phyloP scores from a whole-genome alignment of 257 asterid species.

The Buddleja alternifolia region DNA sequence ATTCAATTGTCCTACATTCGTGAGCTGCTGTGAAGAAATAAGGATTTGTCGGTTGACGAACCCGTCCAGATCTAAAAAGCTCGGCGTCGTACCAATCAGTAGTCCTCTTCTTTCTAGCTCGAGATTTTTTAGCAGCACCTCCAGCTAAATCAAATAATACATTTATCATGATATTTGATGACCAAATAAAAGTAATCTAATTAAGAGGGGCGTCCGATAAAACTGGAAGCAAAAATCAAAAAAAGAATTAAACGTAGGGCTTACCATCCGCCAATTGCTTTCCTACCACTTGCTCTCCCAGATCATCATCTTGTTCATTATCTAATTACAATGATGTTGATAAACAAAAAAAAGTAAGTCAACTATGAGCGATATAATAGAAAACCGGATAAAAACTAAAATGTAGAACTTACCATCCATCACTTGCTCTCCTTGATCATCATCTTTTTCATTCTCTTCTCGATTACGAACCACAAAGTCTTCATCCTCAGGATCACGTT shows the following conservation, averaged over 20 bases:
- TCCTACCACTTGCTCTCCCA: not conserved
- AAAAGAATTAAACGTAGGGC: too few species aligned
- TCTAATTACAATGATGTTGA: too few species aligned
- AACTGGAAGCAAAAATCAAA: too few species aligned
- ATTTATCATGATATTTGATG: not conserved
- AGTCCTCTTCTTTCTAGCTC: not conserved
- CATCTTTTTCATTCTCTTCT: not conserved
- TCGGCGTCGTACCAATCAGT: conserved; percentile 25
- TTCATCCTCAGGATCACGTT: not conserved
- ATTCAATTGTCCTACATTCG: not conserved
- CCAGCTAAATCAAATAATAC: not conserved
- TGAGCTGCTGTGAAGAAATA: conserved; percentile 10
- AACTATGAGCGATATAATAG: not conserved
- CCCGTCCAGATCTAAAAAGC: conserved; percentile 29
- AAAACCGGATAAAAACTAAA: not conserved
- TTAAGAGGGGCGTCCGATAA: too few species aligned
- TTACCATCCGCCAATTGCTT: too few species aligned
- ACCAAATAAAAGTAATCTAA: not conserved
- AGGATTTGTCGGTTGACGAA: conserved; percentile 27
- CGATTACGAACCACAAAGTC: not conserved
- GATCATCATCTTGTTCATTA: not conserved
- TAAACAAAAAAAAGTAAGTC: too few species aligned
- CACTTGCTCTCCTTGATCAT: not conserved
- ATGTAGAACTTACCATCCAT: conserved; percentile 8
- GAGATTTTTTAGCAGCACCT: not conserved